Percentiles rank a stretch among this genome's conserved stretches.
phyloP scores from a whole-genome alignment of 257 asterid genomes.

The Plantago elongata region DNA sequence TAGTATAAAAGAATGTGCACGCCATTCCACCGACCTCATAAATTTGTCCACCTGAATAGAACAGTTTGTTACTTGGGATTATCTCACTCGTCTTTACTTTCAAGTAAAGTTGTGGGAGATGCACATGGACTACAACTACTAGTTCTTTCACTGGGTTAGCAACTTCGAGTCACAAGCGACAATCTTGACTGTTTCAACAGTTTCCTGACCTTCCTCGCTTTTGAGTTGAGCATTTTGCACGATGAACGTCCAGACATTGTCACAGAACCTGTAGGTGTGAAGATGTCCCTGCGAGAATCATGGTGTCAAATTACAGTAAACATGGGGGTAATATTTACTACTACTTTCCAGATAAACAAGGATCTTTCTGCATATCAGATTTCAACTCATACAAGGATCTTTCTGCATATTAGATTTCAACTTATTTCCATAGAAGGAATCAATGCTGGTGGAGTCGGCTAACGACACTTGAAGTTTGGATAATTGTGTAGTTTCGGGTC shows the following conservation, averaged over 20 bases:
- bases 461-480: too few relatives aligned
- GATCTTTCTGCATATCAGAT: too few relatives aligned
- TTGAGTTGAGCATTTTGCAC: constrained; percentile 76
- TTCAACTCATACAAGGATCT: too few relatives aligned
- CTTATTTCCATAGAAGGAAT: too few relatives aligned
- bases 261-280: constrained; percentile 89
- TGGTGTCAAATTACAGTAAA: neutral
- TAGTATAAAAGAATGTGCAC: too few relatives aligned
- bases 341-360: too few relatives aligned
- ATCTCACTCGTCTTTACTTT: neutral
- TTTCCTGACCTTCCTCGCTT: constrained; percentile 73
- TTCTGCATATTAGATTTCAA: too few relatives aligned
- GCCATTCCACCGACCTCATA: too few relatives aligned
- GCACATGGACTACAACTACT: constrained; percentile 15
- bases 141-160: constrained; percentile 59
- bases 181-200: constrained; percentile 62
- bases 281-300: constrained; percentile 76
- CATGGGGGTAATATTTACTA: constrained; percentile 6
- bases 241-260: constrained; percentile 95
- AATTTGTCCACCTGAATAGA: too few relatives aligned
- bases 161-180: constrained; percentile 91
- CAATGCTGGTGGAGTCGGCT: too few relatives aligned
- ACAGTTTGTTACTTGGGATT: too few relatives aligned
- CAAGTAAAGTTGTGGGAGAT: constrained; percentile 1
- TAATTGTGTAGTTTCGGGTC: too few relatives aligned